phyloP scores from a whole-genome alignment of 768 basidiomycete species.

The Brasilioporus rufonigricans region DNA sequence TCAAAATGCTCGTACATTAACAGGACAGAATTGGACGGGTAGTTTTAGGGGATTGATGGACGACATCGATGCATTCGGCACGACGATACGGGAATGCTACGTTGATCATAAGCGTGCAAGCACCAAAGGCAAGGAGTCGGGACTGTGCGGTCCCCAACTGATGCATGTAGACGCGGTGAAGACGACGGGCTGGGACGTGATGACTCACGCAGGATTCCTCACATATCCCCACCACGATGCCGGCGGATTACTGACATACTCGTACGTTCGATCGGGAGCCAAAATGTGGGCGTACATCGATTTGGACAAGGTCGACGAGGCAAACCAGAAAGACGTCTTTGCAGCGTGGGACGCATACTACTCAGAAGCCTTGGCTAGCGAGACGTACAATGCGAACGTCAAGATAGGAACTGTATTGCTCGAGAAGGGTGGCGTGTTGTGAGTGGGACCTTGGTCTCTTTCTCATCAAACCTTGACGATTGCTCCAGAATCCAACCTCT shows the following conservation, averaged over 20 bases:
- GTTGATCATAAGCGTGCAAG: no score
- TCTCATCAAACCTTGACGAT: no score
- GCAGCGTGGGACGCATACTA: background rate
- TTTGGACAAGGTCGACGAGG: background rate
- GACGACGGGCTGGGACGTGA: background rate
- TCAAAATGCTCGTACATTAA: no score
- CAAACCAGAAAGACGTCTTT: background rate
- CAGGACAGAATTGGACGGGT: no score
- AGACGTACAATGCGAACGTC: background rate
- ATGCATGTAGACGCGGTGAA: background rate
- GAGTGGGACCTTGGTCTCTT: no score
- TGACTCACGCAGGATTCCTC: background rate
- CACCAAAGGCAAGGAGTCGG: no score
- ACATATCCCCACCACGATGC: slow-evolving; percentile 4
- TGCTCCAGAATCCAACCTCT: slow-evolving; percentile 8
- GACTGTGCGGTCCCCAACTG: background rate
- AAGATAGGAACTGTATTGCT: background rate
- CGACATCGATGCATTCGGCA: no score
- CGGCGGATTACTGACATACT: background rate
- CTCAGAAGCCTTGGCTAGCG: background rate
- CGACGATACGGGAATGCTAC: no score
- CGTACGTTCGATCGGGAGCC: background rate
- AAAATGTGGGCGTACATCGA: background rate
- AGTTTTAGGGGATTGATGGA: no score
- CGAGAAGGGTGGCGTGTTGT: background rate